Evolutionary conservation across 495 filamentous ascomycete species (phyloP).

Genomic region (Lentithecium fluviatile): DNA sequence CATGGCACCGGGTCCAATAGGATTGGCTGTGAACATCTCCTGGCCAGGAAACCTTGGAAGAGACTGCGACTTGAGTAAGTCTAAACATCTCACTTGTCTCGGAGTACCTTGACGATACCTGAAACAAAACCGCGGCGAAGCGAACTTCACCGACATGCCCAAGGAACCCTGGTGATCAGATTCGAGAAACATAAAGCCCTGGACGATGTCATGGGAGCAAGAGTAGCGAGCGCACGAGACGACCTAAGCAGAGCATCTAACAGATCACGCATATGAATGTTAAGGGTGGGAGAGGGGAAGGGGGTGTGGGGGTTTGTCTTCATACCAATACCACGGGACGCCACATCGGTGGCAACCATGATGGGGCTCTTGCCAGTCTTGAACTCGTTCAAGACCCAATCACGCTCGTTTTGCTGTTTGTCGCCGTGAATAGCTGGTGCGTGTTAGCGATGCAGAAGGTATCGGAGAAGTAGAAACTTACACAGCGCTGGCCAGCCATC

Average conservation of each 20-base stretch:
- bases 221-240: conserved; percentile 68
- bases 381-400: conserved; percentile 99
- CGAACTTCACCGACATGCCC: conserved; percentile 75
- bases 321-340: conserved; percentile 99
- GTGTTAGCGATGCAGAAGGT: conserved; percentile 50
- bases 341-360: conserved; percentile 98
- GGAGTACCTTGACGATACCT: conserved; percentile 68
- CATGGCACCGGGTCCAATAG: conserved; percentile 39
- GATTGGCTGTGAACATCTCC: conserved; percentile 57
- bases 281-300: conserved; percentile 46
- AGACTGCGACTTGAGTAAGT: conserved; percentile 60
- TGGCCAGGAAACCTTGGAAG: conserved; percentile 68
- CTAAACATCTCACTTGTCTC: conserved; percentile 73
- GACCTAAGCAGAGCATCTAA: conserved; percentile 89
- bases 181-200: conserved; percentile 77
- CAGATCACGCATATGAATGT: conserved; percentile 52
- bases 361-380: conserved; percentile 94
- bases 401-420: conserved; percentile 98
- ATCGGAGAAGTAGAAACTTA: conserved; percentile 51
- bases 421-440: conserved; percentile 89
- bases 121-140: conserved; percentile 71
- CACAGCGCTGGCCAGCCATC: conserved; percentile 98
- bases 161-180: conserved; percentile 73
- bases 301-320: conserved; percentile 56
- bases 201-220: conserved; percentile 80